These are phyloP conservation scores for Aspergillus coremiiformis DNA, from an alignment of 495 filamentous ascomycete species.

Conservation along the genomic window DNA sequence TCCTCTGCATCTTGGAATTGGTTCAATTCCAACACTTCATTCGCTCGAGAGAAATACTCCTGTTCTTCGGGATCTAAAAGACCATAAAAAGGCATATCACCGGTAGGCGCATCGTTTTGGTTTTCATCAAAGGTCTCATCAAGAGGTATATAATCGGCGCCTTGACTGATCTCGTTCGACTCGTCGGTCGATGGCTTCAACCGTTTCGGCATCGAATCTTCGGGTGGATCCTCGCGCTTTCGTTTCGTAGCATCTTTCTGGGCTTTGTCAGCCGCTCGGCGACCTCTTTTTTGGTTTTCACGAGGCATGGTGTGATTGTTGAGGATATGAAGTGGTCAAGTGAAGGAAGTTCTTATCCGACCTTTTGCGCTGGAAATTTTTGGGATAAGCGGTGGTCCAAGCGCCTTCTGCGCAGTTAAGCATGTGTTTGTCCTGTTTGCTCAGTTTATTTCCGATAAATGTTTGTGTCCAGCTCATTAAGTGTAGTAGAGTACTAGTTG, in stretches of 20 bases:
- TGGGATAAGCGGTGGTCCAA: conserved; percentile 41
- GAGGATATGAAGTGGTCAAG: background rate
- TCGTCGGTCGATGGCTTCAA: conserved; percentile 30
- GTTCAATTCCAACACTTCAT: conserved; percentile 81
- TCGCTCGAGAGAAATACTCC: conserved; percentile 86
- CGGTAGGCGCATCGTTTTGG: conserved; percentile 7
- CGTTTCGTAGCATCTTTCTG: conserved; percentile 38
- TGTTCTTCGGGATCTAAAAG: conserved; percentile 84
- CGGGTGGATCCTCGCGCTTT: conserved; percentile 35
- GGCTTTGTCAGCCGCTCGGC: conserved; percentile 50
- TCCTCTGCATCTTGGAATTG: conserved; percentile 75
- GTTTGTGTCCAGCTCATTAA: background rate
- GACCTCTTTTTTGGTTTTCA: conserved; percentile 62
- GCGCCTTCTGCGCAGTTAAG: conserved; percentile 25
- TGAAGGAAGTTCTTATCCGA: background rate
- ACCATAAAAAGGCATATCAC: conserved; percentile 68
- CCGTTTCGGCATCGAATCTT: conserved; percentile 33
- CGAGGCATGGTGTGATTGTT: conserved; percentile 35
- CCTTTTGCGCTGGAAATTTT: conserved; percentile 25
- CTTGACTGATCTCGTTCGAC: conserved; percentile 16
- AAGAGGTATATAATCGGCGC: conserved; percentile 34
- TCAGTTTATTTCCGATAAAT: background rate
- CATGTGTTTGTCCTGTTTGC: conserved; percentile 29
- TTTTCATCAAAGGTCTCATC: conserved; percentile 18
- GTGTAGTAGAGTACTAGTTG: background rate